Base-by-base conservation (phyloP, 2,329 filamentous ascomycete species). In the Phaeosphaeriaceae sp. region DNA sequence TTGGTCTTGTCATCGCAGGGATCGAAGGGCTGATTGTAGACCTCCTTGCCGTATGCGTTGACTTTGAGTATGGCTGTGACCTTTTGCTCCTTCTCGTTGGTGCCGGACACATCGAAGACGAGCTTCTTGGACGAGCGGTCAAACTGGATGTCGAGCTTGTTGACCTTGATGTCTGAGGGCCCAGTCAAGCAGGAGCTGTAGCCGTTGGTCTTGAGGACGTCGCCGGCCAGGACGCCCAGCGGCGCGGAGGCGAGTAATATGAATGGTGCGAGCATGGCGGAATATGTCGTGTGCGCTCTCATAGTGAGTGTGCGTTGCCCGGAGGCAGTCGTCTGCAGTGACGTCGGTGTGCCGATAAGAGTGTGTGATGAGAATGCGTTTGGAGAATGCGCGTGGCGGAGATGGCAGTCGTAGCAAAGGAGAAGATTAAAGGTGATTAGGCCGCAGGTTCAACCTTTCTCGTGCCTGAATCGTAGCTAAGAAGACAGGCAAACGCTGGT, bases 21-120 rank as follows among this genome's bases (percentile, higher is more conserved):
- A 72, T 97, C 88, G 79, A 98, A 97, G 3, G 80, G 81, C 58
- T 91, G 91, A 41, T 85, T 83, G 79, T 96, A 98, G 22, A 97
- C 86, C 60, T 90, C 79, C 57, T 86, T 87, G 58, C 95, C 95
- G 72, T 98, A 98, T 9, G 94, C 94, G 24, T 85, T 90, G 41
- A 97, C 91, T 21, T 86, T 84, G 58, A 98, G 82, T 17, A 81
- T 81, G 15, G 92, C 93, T 54, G 85, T 91, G 59, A 98, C 92
- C 66, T 97, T 93, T 76, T 95, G 92, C 66, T 85, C 78, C 74
- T 86, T 86, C 53, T 79, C 78, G 75, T 91, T 97, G 58, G 85
- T 88, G 60, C 94, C 95, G 33, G 89, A 87, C 21, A 97, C 86
- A 74, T 98, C 88, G 78, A 97, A 98, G 3, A 81, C 86, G 60